These are phyloP conservation scores for Castanea mollissima DNA, from an alignment of 306 rosid species.

Conservation along the genomic window DNA sequence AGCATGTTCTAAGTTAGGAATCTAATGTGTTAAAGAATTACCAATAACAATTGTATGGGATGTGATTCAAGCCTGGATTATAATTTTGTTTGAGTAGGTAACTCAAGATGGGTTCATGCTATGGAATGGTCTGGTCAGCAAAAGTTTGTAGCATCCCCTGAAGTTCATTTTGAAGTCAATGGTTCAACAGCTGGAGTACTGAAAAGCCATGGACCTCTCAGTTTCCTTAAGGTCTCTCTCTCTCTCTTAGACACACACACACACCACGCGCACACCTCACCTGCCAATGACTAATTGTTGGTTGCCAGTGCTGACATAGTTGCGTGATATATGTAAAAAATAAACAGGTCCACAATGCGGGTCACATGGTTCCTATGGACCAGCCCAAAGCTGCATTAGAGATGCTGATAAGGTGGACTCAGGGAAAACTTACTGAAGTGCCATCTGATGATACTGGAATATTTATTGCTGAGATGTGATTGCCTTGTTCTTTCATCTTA, in stretches of 20 bases:
- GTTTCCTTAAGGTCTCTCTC: slow-evolving; percentile 81
- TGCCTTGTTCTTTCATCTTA: not conserved
- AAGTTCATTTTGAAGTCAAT: slow-evolving; percentile 69
- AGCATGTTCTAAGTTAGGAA: not conserved
- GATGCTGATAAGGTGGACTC: slow-evolving; percentile 92
- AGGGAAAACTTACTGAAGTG: slow-evolving; percentile 54
- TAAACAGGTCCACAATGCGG: slow-evolving; percentile 87
- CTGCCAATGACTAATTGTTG: not conserved
- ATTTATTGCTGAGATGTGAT: slow-evolving; percentile 64
- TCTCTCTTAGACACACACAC: not conserved
- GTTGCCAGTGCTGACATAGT: slow-evolving; percentile 10
- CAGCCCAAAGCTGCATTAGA: slow-evolving; percentile 91
- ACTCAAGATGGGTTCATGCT: slow-evolving; percentile 96
- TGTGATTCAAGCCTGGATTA: slow-evolving; percentile 3
- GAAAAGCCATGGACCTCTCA: slow-evolving; percentile 78
- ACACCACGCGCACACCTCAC: not conserved
- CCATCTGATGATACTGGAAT: slow-evolving; percentile 30
- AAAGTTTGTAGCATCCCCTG: slow-evolving; percentile 62
- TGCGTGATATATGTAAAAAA: slow-evolving; percentile 11
- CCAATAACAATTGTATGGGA: not conserved
- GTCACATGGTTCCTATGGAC: slow-evolving; percentile 99
- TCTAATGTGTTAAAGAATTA: not conserved
- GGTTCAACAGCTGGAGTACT: slow-evolving; percentile 80
- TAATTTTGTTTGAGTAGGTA: slow-evolving; percentile 56
- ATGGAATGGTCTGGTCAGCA: slow-evolving; percentile 97